These are phyloP conservation scores for Apiotrichum porosum DNA, from an alignment of 1,284 basidiomycete genomes.

Conservation along the genomic window DNA sequence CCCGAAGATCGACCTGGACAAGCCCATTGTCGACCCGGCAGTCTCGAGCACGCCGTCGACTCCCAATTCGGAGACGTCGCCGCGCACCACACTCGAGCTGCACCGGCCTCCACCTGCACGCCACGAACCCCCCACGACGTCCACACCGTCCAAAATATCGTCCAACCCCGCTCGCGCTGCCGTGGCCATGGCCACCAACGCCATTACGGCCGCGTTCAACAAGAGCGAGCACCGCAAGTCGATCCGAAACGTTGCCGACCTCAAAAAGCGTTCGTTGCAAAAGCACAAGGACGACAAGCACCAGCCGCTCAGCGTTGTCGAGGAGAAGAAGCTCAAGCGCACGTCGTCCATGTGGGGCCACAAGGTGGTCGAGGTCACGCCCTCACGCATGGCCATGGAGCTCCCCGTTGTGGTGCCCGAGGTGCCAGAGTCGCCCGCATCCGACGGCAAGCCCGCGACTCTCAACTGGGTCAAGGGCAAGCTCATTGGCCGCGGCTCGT, in stretches of 20 bases:
- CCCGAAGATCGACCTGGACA: constrained; percentile 92
- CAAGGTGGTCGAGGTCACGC: constrained; percentile 85
- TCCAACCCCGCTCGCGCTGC: constrained; percentile 15
- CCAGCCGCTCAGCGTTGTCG: constrained; percentile 39
- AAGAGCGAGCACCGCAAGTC: constrained; percentile 60
- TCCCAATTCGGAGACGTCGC: constrained; percentile 34
- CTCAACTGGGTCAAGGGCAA: constrained; percentile 99
- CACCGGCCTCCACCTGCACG: constrained; percentile 12
- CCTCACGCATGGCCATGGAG: constrained; percentile 54
- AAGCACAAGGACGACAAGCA: constrained; percentile 4
- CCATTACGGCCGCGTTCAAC: constrained; percentile 24
- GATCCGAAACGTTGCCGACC: constrained; percentile 76
- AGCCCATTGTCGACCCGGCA: constrained; percentile 78
- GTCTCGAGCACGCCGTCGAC: constrained; percentile 64
- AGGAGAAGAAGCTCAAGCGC: constrained; percentile 59
- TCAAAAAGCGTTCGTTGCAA: constrained; percentile 23
- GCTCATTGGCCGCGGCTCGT: constrained; percentile 93
- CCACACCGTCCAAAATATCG: constrained; percentile 20
- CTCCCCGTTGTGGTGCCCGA: constrained; percentile 50
- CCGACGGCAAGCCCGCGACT: constrained; percentile 52
- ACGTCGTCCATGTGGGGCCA: constrained; percentile 97
- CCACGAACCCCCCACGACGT: neutral
- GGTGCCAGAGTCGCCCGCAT: constrained; percentile 31
- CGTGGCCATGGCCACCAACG: constrained; percentile 2
- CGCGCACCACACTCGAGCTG: constrained; percentile 16